phyloP scores from a whole-genome alignment of 345 rosid species.

The Populus euphratica region DNA sequence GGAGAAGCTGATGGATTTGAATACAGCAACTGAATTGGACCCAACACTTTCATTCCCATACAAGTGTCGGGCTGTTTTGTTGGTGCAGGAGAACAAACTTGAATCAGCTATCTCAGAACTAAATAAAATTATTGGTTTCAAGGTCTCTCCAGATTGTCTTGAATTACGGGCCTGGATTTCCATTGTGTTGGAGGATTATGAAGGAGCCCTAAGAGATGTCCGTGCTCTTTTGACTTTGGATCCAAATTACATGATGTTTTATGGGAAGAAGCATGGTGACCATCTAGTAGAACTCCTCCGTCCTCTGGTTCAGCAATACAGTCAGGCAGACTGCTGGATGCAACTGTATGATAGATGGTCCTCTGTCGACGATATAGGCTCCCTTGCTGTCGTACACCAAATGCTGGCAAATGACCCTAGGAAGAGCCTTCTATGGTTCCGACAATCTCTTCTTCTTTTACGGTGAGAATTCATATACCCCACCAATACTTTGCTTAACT shows the following conservation, averaged over 20 bases:
- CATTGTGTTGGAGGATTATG: conserved; percentile 71
- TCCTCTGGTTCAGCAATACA: conserved; percentile 72
- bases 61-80: conserved; percentile 66
- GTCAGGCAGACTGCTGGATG: conserved; percentile 96
- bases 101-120: conserved; percentile 75
- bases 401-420: conserved; percentile 88
- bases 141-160: conserved; percentile 76
- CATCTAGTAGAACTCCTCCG: conserved; percentile 65
- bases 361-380: conserved; percentile 89
- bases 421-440: conserved; percentile 76
- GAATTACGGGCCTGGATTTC: conserved; percentile 90
- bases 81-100: conserved; percentile 65
- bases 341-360: conserved; percentile 94
- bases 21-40: conserved; percentile 66
- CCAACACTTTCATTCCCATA: conserved; percentile 88
- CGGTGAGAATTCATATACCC: conserved; percentile 35
- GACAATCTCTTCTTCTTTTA: conserved; percentile 89
- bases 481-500: neutral
- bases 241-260: conserved; percentile 71
- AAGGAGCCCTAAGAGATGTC: conserved; percentile 72
- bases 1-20: conserved; percentile 71
- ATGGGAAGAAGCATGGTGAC: conserved; percentile 64
- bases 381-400: conserved; percentile 85
- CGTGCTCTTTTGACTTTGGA: conserved; percentile 82
- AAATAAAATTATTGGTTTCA: conserved; percentile 71